These are phyloP conservation scores for Euphrasia confusa DNA, from an alignment of 257 asterid genomes.

Conservation along the genomic window DNA sequence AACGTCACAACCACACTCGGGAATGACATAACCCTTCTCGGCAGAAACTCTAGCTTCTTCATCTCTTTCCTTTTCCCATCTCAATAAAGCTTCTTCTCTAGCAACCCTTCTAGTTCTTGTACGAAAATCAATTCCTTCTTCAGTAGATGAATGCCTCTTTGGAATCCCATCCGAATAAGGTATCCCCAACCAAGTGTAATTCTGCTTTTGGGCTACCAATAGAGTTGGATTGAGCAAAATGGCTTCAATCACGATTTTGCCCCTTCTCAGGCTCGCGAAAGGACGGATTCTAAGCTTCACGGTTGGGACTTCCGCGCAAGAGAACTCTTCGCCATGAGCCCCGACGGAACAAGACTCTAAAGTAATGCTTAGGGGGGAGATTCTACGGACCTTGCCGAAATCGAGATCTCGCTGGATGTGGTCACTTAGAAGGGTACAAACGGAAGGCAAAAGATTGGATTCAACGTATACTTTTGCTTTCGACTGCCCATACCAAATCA, in stretches of 20 bases:
- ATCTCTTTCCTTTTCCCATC: conserved; percentile 80
- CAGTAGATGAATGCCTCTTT: conserved; percentile 66
- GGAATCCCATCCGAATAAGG: conserved; percentile 67
- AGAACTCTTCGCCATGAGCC: conserved; percentile 83
- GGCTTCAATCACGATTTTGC: conserved; percentile 88
- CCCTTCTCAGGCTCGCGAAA: conserved; percentile 85
- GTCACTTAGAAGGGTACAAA: conserved; percentile 63
- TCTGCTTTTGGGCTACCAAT: conserved; percentile 75
- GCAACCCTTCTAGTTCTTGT: conserved; percentile 78
- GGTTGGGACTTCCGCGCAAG: conserved; percentile 81
- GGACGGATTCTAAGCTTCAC: conserved; percentile 84
- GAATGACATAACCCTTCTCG: conserved; percentile 63
- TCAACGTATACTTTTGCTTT: conserved; percentile 77
- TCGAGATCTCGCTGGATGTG: conserved; percentile 76
- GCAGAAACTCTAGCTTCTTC: conserved; percentile 73
- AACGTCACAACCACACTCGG: conserved; percentile 43
- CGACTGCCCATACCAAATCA: conserved; percentile 75
- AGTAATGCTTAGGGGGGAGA: conserved; percentile 90
- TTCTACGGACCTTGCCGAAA: conserved; percentile 83
- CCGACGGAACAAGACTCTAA: conserved; percentile 91
- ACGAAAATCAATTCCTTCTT: conserved; percentile 91
- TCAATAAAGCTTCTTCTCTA: conserved; percentile 57
- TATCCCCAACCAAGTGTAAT: conserved; percentile 87
- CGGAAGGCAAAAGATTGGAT: conserved; percentile 71
- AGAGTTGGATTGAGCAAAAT: conserved; percentile 69